Conservation (phyloP, 2,329 filamentous ascomycete genomes). For the Colletotrichum destructivum region DNA sequence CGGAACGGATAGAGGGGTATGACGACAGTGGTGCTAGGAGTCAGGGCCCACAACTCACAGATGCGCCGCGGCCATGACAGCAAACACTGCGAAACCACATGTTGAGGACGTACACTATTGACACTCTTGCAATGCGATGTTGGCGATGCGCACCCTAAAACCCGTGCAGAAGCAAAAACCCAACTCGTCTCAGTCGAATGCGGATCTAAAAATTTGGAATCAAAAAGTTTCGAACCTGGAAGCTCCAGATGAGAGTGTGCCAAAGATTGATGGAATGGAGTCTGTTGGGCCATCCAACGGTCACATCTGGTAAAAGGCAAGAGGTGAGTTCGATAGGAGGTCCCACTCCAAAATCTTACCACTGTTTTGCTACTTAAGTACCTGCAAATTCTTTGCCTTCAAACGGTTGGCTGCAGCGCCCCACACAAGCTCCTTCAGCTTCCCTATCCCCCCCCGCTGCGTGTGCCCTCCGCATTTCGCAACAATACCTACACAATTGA, state of each 20-base stretch:
- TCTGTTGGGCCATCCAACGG: slow-evolving; percentile 65
- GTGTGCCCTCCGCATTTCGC: background rate
- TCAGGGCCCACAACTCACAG: slow-evolving; percentile 1
- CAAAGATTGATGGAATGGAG: slow-evolving; percentile 60
- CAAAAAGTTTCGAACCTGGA: slow-evolving; percentile 47
- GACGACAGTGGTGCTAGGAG: slow-evolving; percentile 31
- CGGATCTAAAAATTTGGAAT: background rate
- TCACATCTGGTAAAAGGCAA: slow-evolving; percentile 81
- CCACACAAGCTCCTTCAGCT: slow-evolving; percentile 18
- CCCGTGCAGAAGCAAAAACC: background rate
- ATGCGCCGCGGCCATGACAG: background rate
- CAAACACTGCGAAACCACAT: background rate
- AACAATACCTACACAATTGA: slow-evolving; percentile 3
- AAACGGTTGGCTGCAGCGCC: background rate
- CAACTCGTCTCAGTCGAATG: no score
- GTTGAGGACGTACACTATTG: no score
- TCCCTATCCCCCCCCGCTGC: slow-evolving; percentile 25
- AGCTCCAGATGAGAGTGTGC: slow-evolving; percentile 46
- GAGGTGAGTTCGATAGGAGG: slow-evolving; percentile 75
- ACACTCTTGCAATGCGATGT: background rate
- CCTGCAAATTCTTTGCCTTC: background rate
- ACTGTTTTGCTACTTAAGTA: slow-evolving; percentile 39
- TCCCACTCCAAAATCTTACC: slow-evolving; percentile 65
- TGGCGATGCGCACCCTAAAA: background rate
- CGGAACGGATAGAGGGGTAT: slow-evolving; percentile 33